Evolutionary conservation across 345 rosid species (phyloP).

Genomic region (Citrus cavaleriei): DNA sequence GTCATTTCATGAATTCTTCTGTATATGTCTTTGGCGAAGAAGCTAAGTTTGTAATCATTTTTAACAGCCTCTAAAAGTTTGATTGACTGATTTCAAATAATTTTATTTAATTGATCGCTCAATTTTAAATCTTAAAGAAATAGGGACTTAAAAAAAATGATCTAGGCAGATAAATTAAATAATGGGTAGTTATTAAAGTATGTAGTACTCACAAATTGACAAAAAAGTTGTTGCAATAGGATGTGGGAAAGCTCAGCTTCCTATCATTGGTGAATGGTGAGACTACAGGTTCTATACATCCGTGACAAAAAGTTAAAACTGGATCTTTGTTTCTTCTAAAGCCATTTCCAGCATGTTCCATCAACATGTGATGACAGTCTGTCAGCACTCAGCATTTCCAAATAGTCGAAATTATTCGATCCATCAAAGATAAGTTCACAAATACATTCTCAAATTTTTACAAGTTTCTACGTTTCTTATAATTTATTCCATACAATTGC

Average conservation of each 20-base stretch:
- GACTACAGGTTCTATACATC: neutral
- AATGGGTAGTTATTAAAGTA: too few species aligned
- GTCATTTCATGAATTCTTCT: too few species aligned
- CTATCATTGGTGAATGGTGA: neutral
- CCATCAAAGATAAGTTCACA: neutral
- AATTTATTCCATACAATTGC: neutral
- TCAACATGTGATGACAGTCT: neutral
- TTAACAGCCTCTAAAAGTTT: too few species aligned
- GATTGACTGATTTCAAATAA: fast-evolving
- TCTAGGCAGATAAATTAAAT: too few species aligned
- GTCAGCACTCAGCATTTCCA: neutral
- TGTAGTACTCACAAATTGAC: neutral
- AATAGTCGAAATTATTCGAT: neutral
- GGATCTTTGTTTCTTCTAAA: neutral
- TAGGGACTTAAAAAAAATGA: too few species aligned
- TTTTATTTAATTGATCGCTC: too few species aligned
- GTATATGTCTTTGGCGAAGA: too few species aligned
- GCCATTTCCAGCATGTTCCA: neutral
- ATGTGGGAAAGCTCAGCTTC: neutral
- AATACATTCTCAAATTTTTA: neutral
- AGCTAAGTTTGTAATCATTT: too few species aligned
- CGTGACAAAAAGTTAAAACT: neutral
- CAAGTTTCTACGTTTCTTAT: too few species aligned
- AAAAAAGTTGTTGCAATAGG: neutral
- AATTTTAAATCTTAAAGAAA: too few species aligned